These are phyloP conservation scores for Pterula multifida DNA, from an alignment of 1,284 basidiomycete species.

Conservation along the genomic window DNA sequence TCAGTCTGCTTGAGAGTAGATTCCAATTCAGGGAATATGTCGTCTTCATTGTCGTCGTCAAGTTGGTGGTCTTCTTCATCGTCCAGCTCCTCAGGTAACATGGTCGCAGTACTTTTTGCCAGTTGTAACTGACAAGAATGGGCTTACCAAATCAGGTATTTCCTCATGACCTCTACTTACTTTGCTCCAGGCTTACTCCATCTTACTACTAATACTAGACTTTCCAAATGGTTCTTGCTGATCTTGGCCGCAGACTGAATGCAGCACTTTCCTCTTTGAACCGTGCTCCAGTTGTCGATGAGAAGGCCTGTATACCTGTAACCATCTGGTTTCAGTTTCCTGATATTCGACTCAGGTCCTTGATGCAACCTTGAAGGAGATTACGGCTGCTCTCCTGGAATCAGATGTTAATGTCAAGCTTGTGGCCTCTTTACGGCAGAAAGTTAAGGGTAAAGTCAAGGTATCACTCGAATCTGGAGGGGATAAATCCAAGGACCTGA, in stretches of 20 bases:
- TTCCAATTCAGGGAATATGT: slow-evolving; percentile 37
- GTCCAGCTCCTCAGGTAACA: slow-evolving; percentile 26
- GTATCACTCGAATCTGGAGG: slow-evolving; percentile 51
- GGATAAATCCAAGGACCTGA: slow-evolving; percentile 72
- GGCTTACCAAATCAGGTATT: not conserved
- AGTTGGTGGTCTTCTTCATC: slow-evolving; percentile 28
- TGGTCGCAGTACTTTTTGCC: not conserved
- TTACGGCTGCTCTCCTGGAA: slow-evolving; percentile 88
- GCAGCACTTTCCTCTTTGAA: slow-evolving; percentile 87
- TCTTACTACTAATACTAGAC: slow-evolving; percentile 6
- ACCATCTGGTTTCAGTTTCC: slow-evolving; percentile 5
- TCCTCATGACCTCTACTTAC: not conserved
- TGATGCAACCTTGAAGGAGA: slow-evolving; percentile 90
- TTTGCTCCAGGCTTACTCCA: not conserved
- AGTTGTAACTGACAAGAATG: too few species aligned
- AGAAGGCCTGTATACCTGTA: slow-evolving; percentile 48
- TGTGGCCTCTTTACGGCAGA: slow-evolving; percentile 77
- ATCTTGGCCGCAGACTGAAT: slow-evolving; percentile 91
- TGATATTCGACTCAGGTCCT: slow-evolving; percentile 50
- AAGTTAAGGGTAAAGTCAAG: slow-evolving; percentile 84
- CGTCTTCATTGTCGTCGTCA: slow-evolving; percentile 33
- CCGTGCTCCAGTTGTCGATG: slow-evolving; percentile 77
- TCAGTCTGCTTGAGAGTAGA: slow-evolving; percentile 38
- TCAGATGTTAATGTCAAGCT: slow-evolving; percentile 98
- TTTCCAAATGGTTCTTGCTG: slow-evolving; percentile 83